These are phyloP conservation scores for Tillandsia leiboldiana DNA, from an alignment of 176 grass and related monocot species.

Conservation along the genomic window DNA sequence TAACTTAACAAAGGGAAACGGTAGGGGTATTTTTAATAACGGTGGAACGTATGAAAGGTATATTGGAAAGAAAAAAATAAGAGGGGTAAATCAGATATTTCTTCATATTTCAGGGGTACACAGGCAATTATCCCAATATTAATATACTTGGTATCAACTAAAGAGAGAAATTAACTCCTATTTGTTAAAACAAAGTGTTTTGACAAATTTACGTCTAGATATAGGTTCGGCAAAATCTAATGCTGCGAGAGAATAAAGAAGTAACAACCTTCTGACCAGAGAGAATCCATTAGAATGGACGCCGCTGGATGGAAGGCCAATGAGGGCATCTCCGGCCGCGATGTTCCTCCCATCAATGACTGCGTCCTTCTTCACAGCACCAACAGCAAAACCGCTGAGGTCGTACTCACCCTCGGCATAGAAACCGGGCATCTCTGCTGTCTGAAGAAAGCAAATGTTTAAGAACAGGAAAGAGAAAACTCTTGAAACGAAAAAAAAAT, in stretches of 20 bases:
- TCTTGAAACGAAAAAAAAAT: background rate
- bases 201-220: background rate
- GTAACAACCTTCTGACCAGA: constrained; percentile 71
- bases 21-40: too few species aligned
- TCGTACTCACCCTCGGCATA: constrained; percentile 87
- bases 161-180: too few species aligned
- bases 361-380: constrained; percentile 64
- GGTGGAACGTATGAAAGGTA: too few species aligned
- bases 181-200: background rate
- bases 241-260: background rate
- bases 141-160: too few species aligned
- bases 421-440: constrained; percentile 97
- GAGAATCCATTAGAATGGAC: constrained; percentile 99
- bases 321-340: constrained; percentile 67
- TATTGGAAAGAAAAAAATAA: too few species aligned
- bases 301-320: constrained; percentile 94
- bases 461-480: background rate
- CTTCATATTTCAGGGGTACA: too few species aligned
- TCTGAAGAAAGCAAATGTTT: constrained; percentile 30
- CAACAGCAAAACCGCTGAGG: constrained; percentile 90
- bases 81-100: too few species aligned
- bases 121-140: too few species aligned
- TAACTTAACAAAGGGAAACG: too few species aligned
- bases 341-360: constrained; percentile 91
- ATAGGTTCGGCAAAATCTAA: background rate